Evolutionary conservation across 352 stramenopile species (phyloP), one percentile per base, ranked within the genome.

Genomic region (Pythium myriotylum): DNA sequence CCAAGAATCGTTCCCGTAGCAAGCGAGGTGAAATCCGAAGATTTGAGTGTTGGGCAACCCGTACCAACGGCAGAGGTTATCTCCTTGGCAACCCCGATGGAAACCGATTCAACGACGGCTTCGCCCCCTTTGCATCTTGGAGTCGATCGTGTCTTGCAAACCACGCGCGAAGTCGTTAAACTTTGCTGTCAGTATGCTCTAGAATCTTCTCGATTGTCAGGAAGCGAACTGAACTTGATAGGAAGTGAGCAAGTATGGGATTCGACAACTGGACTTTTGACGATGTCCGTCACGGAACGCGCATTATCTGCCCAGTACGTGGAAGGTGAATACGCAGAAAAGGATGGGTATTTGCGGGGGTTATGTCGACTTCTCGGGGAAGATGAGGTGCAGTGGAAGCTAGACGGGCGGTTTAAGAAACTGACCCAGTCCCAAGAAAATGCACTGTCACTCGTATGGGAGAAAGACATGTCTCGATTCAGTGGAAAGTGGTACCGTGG

Each of bases 401-500:
- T 95, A 27, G 65, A 88, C 35, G 87, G 80, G 9, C 73, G 57
- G 37, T 94, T 84, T 57, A 91, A 91, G 50, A 90, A 92, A 54
- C 41, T 68, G 4, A 75, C 65, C 1, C 81, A 92, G 46, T 83
- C 81, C 0, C 79, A 89, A 52, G 81, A 83, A 16, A 94, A 95
- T 41, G 81, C 84, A 13, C 76, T 90, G 8, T 73, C 76, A 16
- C 55, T 94, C 5, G 74, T 84, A 49, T 94, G 84, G 79, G 70
- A 92, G 48, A 64, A 70, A 10, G 60, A 40, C 26, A 65, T 70
- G 23, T 76, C 77, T 20, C 79, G 81, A 19, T 93, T 96, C 55
- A 73, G 91, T 41, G 87, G 87, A 3, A 91, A 92, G 59, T 96
- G 84, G 84, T 94, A 84, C 68, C 85, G 87, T 19, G 87, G 87